Base-by-base conservation (phyloP, 1,284 basidiomycete genomes). In the Ceratobasidium sp. region DNA sequence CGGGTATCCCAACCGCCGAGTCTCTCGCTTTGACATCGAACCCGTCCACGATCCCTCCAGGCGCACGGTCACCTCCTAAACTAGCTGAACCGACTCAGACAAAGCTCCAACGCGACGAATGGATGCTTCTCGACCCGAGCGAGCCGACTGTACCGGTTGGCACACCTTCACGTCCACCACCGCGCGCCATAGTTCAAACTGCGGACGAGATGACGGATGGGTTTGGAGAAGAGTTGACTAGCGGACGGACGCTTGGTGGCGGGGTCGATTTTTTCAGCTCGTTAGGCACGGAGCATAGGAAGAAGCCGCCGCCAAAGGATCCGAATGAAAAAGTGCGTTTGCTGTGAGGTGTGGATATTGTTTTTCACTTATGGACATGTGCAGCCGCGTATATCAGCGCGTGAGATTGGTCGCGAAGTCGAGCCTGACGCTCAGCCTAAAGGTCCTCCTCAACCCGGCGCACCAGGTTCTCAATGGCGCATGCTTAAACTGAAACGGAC, bases 401-500 rank as follows among this genome's bases (percentile, higher is more conserved):
- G 88, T 80, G 97, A 99, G 84, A 89, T 99, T 68, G 98, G 98
- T 83, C 87, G 86, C 10, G 91, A 94, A 78, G 85, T 97, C 54
- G 88, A 88, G 74, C 84, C 88, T 6, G 84, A 87, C 79, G 84
- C 88, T 0, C 50, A 78, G 71, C 82, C 82, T 82, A 91, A 91
- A 85, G 82, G 57, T 81, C 83, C 84, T 38, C 82, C 87, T 66
- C 90, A 88, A 0, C 94, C 95, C 0, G 96, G 97, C 1, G 96
- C 95, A 0, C 94, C 96, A 1, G 97, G 97, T 12, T 95, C 95
- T 20, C 92, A 93, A 83, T 99, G 97, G 97, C 91, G 97, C 28
- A 98, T 99, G 97, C 96, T 96, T 92, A 96, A 97, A 83, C 90
- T 99, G 0, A 91, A 93, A 50, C 89, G 95, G 15, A 92, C 96